These are phyloP conservation scores for Przewalskia tangutica DNA, from an alignment of 257 asterid genomes.

Conservation along the genomic window DNA sequence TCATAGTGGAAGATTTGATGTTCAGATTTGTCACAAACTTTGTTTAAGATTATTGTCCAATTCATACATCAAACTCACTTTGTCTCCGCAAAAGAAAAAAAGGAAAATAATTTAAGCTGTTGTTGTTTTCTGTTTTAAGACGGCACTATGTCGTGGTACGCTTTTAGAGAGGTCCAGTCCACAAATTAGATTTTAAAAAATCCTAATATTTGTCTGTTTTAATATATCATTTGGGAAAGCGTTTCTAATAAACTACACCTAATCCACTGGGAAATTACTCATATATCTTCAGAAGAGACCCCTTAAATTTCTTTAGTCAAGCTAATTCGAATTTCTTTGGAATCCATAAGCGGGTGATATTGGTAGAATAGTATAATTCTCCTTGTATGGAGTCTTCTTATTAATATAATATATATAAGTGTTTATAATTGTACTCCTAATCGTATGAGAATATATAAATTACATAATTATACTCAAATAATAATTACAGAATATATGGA, in stretches of 20 bases:
- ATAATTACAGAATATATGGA: no score
- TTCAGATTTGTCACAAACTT: background rate
- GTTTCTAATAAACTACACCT: background rate
- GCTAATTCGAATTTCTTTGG: background rate
- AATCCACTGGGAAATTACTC: background rate
- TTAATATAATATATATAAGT: no score
- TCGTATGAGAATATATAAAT: no score
- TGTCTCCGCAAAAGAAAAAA: background rate
- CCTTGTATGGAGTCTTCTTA: no score
- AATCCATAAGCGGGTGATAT: background rate
- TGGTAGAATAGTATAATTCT: no score
- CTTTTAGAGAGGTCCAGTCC: background rate
- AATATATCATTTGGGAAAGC: background rate
- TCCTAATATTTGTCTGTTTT: background rate
- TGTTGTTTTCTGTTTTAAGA: background rate
- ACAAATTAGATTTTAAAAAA: no score
- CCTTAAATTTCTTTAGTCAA: background rate
- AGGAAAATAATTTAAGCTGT: background rate
- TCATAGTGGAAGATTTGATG: background rate
- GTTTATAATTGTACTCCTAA: no score
- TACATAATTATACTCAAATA: no score
- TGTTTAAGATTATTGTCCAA: background rate
- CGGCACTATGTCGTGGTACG: background rate
- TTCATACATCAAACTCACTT: constrained; percentile 1
- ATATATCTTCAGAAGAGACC: no score